Evolutionary conservation across 1,139 yeast species (phyloP), one percentile per base, ranked within the genome.

Genomic region (Geotrichum carabidarum): DNA sequence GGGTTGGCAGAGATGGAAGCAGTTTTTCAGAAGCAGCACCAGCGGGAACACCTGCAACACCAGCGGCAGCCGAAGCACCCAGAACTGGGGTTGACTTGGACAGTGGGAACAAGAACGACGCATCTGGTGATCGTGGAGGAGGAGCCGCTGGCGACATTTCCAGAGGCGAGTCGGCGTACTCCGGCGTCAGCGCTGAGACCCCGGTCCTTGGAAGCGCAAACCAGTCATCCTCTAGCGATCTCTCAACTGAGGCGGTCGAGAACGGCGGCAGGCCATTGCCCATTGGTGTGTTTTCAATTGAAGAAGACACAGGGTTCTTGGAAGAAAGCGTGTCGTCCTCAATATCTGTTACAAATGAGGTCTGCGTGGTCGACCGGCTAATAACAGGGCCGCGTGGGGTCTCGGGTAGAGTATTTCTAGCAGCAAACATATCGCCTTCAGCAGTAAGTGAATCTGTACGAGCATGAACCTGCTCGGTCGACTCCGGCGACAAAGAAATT

Each of bases 141-240:
- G 50, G 54, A 1, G 46, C 44, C 11, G 32, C 47, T n/a, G 42
- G 31, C 8, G 41, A 42, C 11, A 32, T 22, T 12, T 2, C 27
- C 4, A 30, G 17, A 4, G 49, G 35, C 3, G 35, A n/a, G 14
- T 8, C 31, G 2, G 40, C 14, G 11, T 27, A 35, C 9, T 11
- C 15, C 7, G 44, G 44, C 7, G 50, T 5, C 3, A 38, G 14
- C 8, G 14, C 35, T 18, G 42, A n/a, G 18, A 38, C 35, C 11
- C 34, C 51, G 11, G 46, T 12, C 32, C 15, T 40, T 4, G 52
- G 31, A 18, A 40, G 45, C 6, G 53, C 41, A 44, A 44, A 44
- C 53, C 53, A 50, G 34, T 38, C 49, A 14, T 44, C 44, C 35
- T 50, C 53, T 32, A 50, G 34, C 11, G 53, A 38, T 18, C 42